phyloP scores from a whole-genome alignment of 768 basidiomycete species.

The Lactifluus hygrophoroides region DNA sequence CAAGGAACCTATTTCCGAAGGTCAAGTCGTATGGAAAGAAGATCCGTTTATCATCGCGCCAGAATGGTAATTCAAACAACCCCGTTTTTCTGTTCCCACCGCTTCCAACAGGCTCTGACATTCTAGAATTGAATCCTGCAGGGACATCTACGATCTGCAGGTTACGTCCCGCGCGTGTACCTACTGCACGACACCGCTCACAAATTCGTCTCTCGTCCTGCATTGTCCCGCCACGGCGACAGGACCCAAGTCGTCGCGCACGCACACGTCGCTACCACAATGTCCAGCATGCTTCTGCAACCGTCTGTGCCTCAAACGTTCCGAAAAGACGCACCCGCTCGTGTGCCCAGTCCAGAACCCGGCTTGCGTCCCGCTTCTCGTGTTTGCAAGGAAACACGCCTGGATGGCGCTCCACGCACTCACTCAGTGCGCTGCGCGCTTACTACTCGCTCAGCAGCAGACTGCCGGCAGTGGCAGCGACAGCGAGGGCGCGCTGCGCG shows the following conservation, averaged over 20 bases:
- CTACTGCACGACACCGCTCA: constrained; percentile 63
- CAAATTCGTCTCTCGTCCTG: constrained; percentile 36
- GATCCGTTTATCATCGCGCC: constrained; percentile 75
- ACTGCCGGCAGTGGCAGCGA: constrained; percentile 25
- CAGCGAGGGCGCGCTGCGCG: constrained; percentile 30
- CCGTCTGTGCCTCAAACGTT: constrained; percentile 62
- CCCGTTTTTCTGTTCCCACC: constrained; percentile 23
- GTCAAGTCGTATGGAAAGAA: constrained; percentile 78
- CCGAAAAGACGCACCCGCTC: constrained; percentile 55
- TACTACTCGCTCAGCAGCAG: constrained; percentile 47
- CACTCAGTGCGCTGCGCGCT: constrained; percentile 52
- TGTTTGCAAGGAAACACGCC: constrained; percentile 46
- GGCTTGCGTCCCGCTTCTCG: constrained; percentile 48
- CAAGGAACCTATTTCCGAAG: constrained; percentile 52
- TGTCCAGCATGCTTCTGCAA: constrained; percentile 75
- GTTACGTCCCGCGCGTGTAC: constrained; percentile 51
- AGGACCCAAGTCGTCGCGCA: neutral
- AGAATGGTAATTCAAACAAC: too few species aligned
- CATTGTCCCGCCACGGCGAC: constrained; percentile 44
- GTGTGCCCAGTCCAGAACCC: constrained; percentile 74
- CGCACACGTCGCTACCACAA: constrained; percentile 11
- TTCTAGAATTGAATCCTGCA: constrained; percentile 24
- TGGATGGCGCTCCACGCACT: constrained; percentile 78
- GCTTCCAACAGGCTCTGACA: neutral
- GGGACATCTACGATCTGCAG: constrained; percentile 75